Conservation (phyloP, 2,329 filamentous ascomycete genomes). For the Myriosclerotinia scirpicola region DNA sequence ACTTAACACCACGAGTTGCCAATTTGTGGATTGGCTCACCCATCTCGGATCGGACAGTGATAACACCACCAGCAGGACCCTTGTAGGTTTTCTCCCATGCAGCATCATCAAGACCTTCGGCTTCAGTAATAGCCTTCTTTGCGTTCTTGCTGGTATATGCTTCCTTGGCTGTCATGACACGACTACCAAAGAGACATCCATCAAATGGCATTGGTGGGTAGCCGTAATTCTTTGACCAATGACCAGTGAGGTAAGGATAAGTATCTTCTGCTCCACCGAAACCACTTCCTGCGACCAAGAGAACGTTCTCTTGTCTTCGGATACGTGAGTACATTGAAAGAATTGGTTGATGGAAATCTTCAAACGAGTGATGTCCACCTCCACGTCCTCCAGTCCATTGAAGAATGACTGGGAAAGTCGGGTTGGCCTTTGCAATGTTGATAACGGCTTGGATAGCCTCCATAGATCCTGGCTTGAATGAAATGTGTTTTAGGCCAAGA, state of each 20-base stretch:
- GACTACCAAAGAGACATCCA: constrained; percentile 84
- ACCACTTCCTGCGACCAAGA: constrained; percentile 85
- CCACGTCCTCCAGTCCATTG: constrained; percentile 96
- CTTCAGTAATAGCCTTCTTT: constrained; percentile 87
- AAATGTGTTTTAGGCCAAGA: constrained; percentile 86
- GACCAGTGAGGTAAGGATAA: constrained; percentile 86
- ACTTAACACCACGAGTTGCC: constrained; percentile 89
- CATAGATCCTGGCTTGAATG: constrained; percentile 88
- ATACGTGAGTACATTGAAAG: constrained; percentile 89
- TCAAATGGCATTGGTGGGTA: constrained; percentile 95
- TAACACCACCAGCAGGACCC: constrained; percentile 85
- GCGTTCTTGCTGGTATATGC: constrained; percentile 83
- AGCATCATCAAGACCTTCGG: constrained; percentile 74
- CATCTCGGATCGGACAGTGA: constrained; percentile 98
- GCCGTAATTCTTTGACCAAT: constrained; percentile 82
- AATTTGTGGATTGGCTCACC: constrained; percentile 99
- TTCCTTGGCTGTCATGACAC: constrained; percentile 94
- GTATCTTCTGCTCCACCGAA: constrained; percentile 90
- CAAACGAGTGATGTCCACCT: constrained; percentile 90
- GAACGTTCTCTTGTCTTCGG: constrained; percentile 80
- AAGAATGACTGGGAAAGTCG: constrained; percentile 85
- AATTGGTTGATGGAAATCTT: constrained; percentile 92
- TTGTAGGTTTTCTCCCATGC: constrained; percentile 95
- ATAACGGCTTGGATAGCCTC: constrained; percentile 87
- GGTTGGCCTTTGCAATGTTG: constrained; percentile 93